Conservation (phyloP, 108 stramenopile genomes). For the Stephanodiscus triporus region DNA sequence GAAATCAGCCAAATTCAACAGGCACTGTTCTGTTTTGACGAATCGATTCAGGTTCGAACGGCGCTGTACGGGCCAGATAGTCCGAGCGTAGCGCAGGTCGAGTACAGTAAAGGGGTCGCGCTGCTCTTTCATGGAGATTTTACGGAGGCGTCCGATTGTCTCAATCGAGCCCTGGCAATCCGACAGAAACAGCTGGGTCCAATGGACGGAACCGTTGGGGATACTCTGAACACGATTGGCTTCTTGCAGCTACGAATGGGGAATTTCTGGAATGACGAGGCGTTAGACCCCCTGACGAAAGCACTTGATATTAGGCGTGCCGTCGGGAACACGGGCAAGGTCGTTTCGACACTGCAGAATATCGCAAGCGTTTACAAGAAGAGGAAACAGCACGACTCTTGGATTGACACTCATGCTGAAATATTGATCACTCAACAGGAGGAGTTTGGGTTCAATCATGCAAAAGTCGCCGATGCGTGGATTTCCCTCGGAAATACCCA, state of each 20-base stretch:
- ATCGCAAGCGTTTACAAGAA: constrained; percentile 79
- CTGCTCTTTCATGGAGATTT: constrained; percentile 60
- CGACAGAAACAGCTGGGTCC: constrained; percentile 62
- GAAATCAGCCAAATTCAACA: constrained; percentile 68
- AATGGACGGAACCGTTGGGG: constrained; percentile 68
- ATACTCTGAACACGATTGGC: constrained; percentile 82
- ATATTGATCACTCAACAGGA: constrained; percentile 35
- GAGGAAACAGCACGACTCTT: constrained; percentile 48
- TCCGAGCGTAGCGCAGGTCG: constrained; percentile 64
- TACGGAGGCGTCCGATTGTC: constrained; percentile 62
- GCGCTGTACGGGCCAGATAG: constrained; percentile 55
- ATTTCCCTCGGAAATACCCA: constrained; percentile 40
- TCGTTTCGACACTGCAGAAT: constrained; percentile 80
- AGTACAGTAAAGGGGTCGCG: constrained; percentile 78
- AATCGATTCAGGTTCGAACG: constrained; percentile 68
- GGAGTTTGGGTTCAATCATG: constrained; percentile 39
- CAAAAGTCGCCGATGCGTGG: constrained; percentile 47
- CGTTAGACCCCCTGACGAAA: constrained; percentile 59
- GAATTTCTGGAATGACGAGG: constrained; percentile 57
- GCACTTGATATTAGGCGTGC: constrained; percentile 70
- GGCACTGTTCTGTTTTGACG: constrained; percentile 63
- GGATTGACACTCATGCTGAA: constrained; percentile 29
- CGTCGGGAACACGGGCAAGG: constrained; percentile 65
- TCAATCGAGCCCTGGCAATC: constrained; percentile 67
- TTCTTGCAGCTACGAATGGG: constrained; percentile 67